phyloP scores from a whole-genome alignment of 148 eudicot genomes.

The Bassia scoparia region DNA sequence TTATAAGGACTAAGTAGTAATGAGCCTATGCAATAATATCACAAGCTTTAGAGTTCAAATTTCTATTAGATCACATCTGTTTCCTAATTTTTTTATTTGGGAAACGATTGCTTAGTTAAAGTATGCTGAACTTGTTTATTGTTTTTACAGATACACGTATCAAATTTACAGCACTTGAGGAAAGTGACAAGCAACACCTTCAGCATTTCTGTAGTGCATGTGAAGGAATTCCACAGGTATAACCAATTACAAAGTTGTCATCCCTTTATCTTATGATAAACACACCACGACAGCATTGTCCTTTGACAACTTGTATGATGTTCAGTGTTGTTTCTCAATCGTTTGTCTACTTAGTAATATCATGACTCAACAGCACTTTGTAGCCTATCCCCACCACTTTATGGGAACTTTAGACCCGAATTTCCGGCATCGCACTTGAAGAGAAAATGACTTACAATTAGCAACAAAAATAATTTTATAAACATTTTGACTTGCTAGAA shows the following conservation, averaged over 20 bases:
- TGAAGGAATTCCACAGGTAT: slow-evolving; percentile 98
- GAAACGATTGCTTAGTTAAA: slow-evolving; percentile 16
- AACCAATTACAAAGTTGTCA: neutral
- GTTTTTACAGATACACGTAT: slow-evolving; percentile 56
- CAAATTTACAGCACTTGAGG: slow-evolving; percentile 58
- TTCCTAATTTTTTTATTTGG: neutral
- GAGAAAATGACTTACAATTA: too few relatives aligned
- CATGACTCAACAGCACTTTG: too few relatives aligned
- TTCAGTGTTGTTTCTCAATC: too few relatives aligned
- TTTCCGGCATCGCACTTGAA: too few relatives aligned
- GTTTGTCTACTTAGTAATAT: too few relatives aligned
- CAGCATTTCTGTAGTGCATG: slow-evolving; percentile 87
- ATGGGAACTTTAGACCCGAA: too few relatives aligned
- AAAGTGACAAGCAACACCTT: slow-evolving; percentile 60
- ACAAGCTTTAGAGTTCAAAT: neutral
- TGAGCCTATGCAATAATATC: neutral
- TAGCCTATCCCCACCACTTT: too few relatives aligned
- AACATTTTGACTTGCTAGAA: too few relatives aligned
- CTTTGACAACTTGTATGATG: neutral
- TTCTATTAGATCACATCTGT: neutral
- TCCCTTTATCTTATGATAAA: neutral
- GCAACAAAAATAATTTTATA: too few relatives aligned
- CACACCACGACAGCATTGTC: neutral
- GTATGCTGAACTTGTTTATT: slow-evolving; percentile 4
- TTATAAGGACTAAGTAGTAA: neutral